Base-by-base conservation (phyloP, 257 asterid genomes). In the Ehretia macrophylla region DNA sequence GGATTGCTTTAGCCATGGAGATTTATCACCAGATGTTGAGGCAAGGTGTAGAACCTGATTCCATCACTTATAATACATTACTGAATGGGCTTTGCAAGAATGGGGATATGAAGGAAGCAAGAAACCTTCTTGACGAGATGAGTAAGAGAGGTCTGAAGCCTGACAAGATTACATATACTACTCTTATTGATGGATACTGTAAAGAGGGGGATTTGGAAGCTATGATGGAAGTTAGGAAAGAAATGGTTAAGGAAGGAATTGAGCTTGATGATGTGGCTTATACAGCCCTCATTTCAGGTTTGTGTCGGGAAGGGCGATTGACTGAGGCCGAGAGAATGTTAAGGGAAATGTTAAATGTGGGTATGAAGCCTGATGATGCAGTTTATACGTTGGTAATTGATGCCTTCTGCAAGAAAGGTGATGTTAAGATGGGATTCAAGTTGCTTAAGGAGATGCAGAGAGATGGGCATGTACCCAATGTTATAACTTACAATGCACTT, bases 401-500 rank as follows among this genome's bases (percentile, higher is more conserved):
- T 22, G 91, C 68, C 16, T 83, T 84, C 18, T 88, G 96, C 57
- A 86, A 81, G 80, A 73, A 79, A 38, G 95, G 97, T 19, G 94
- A 92, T 59, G 80, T 81, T 38, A 84, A 71, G 76, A 77, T 53
- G 65, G 97, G 87, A 32, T 83, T 82, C 47, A 70, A 72, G 73
- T 68, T 92, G 68, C 79, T 92, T 1, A 69, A 76, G 68, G 94
- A 88, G 75, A 79, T 88, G 95, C 96, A 83, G 73, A 80, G 71
- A 17, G 83, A 77, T 54, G 96, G 95, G 11, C 74, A 37, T 40
- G 45, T 48, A n/a, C 87, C 95, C 0, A 59, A 71, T 52, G 78
- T 92, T 53, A 74, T 86, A 57, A 78, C 97, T 13, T 92, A 92
- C 65, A 92, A 92, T 20, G 96, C 80, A 61, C 85, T 92, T 27